Conservation (phyloP, 2,329 filamentous ascomycete species). For the Acephala macrosclerotiorum region DNA sequence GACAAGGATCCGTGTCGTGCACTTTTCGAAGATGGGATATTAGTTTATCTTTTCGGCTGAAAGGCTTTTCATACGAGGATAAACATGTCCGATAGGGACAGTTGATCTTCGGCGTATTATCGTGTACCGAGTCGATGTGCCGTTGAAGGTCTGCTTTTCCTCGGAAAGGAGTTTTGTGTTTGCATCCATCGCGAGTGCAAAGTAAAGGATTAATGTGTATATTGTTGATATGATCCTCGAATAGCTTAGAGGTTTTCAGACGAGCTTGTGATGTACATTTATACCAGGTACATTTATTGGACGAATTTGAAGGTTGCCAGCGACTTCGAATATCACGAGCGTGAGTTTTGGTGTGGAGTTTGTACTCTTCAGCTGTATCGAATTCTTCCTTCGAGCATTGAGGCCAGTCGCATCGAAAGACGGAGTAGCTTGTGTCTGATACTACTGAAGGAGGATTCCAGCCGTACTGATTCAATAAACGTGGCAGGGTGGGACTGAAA, state of each 20-base stretch:
- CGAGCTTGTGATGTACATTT: neutral
- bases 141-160: slow-evolving; percentile 8
- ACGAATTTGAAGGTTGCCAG: neutral
- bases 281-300: neutral
- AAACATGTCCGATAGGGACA: neutral
- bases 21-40: neutral
- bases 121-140: neutral
- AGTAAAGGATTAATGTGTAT: slow-evolving; percentile 7
- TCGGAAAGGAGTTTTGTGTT: slow-evolving; percentile 8
- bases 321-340: neutral
- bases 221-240: slow-evolving; percentile 8
- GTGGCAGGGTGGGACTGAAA: neutral
- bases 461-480: neutral
- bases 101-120: neutral
- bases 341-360: neutral
- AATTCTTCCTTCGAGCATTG: neutral
- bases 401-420: neutral
- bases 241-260: neutral
- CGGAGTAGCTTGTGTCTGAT: neutral
- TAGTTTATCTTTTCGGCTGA: slow-evolving; percentile 8
- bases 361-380: neutral
- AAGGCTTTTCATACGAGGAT: neutral
- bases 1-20: slow-evolving; percentile 8
- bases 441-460: neutral
- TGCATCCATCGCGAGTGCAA: slow-evolving; percentile 1